Evolutionary conservation across 371 early-diverging fungal genomes (phyloP), one percentile per base, ranked within the genome.

Genomic region (Phascolomyces articulosus): DNA sequence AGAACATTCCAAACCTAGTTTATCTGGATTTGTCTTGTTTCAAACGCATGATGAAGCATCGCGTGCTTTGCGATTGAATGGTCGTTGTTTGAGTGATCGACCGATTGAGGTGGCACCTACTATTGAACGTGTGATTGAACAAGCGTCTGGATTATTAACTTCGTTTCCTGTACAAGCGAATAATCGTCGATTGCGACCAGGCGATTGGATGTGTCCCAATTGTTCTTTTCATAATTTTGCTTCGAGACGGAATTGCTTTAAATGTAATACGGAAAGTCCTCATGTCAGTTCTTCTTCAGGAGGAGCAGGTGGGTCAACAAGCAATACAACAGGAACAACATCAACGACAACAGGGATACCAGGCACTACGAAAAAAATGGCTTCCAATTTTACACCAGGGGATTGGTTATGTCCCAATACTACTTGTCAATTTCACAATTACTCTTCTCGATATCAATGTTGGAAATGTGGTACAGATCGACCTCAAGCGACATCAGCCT

Each of bases 191-290:
- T n/a, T 65, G 26, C 83, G 88, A 9, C 89, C 90, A 18, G 92
- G 92, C 3, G 93, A 92, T 63, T 93, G 93, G 93, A 78, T 87
- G 20, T 93, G 93, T 70, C 78, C 84, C 62, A 82, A 82, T 47
- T 93, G 94, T 70, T 78, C 81, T n/a, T 89, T 88, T 61, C 88
- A 90, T 67, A 93, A 93, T 71, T 93, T 90, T 71, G 89, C 92
- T 9, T 86, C 87, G 9, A 73, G 93, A 18, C 71, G 83, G n/a
- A 75, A 76, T 4, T 93, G 94, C 71, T 82, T 86, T 68, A 89
- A 90, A 64, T 93, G 93, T 76, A 83, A 87, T 72, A 70, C 77
- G 13, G 75, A 76, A 31, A 78, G 77, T 24, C 85, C 83, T 41
- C 70, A 70, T 55, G 34, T 11, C 1, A 6, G 11, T 34, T 34